Base-by-base conservation (phyloP, 805 yeast genomes). In the Ogataea ganodermae region DNA sequence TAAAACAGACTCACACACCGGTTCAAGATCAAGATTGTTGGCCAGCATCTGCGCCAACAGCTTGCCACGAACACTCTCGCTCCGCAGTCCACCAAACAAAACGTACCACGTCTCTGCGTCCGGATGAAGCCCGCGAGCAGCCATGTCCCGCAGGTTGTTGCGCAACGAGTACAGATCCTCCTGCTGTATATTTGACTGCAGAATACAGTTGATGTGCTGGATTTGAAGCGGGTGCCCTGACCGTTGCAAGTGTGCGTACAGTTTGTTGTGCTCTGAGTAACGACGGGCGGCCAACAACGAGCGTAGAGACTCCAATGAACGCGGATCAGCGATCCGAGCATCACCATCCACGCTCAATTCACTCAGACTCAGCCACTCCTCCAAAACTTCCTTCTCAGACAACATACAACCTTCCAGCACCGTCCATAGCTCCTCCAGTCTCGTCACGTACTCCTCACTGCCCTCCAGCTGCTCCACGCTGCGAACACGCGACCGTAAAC, bases 41-140 rank as follows among this genome's bases (percentile, higher is more conserved):
- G 9, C 22, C 27, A 20, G 2, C 35, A 30, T 30, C 28, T n/a
- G 21, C 6, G 20, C 21, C 27, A 40, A 9, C 4, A 40, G 36
- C 27, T 20, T n/a, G 12, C 12, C 8, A 3, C 21, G 24, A 8
- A 28, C 26, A 3, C 8, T 7, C 14, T 7, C n/a, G 26, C 24
- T 41, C 9, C 18, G 9, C 26, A 47, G n/a, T 12, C 41, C 13
- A n/a, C 27, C 17, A 39, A 42, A 26, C 6, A 49, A 10, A 7
- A 46, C 18, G 23, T 42, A 42, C 47, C 46, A 49, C 1, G 52
- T 45, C 17, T 23, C 41, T 14, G 28, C 23, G 39, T 49, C 40
- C 6, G 52, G 47, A 12, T 16, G 10, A 1, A 49, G 22, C 8
- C 30, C 38, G 9, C 14, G 27, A 2, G 20, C 31, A 1, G 18